phyloP scores from a whole-genome alignment of 108 stramenopile species.

The Nitzschia palea region DNA sequence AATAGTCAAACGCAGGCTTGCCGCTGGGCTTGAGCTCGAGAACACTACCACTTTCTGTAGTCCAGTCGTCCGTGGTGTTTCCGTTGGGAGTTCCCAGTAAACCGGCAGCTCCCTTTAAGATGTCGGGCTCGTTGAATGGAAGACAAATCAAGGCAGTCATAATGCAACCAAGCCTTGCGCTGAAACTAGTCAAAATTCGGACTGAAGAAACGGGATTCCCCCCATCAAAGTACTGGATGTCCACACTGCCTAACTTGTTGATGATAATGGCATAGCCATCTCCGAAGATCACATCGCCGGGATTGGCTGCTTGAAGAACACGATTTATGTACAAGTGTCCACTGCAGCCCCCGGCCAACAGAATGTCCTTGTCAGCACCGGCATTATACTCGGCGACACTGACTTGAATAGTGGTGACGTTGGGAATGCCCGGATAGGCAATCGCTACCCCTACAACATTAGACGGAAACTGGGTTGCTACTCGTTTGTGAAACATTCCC shows the following conservation, averaged over 20 bases:
- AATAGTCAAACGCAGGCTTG: not conserved
- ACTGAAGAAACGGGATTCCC: not conserved
- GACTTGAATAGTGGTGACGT: conserved; percentile 5
- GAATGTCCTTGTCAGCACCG: not conserved
- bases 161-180: not conserved
- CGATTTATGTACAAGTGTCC: not conserved
- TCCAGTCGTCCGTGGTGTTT: conserved; percentile 14
- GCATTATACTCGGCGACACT: conserved; percentile 2
- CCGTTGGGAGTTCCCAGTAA: conserved; percentile 17
- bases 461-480: not conserved
- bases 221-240: not conserved
- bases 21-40: not conserved
- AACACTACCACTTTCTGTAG: not conserved
- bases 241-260: not conserved
- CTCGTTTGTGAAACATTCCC: conserved; percentile 5
- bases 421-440: not conserved
- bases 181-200: not conserved
- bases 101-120: not conserved
- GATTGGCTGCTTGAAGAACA: not conserved
- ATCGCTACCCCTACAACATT: not conserved
- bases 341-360: not conserved
- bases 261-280: conserved; percentile 1
- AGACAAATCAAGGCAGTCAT: conserved; percentile 4
- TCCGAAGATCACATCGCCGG: not conserved
- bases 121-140: not conserved